Evolutionary conservation across 1,284 basidiomycete species (phyloP).

Genomic region (Sanghuangporus baumii): DNA sequence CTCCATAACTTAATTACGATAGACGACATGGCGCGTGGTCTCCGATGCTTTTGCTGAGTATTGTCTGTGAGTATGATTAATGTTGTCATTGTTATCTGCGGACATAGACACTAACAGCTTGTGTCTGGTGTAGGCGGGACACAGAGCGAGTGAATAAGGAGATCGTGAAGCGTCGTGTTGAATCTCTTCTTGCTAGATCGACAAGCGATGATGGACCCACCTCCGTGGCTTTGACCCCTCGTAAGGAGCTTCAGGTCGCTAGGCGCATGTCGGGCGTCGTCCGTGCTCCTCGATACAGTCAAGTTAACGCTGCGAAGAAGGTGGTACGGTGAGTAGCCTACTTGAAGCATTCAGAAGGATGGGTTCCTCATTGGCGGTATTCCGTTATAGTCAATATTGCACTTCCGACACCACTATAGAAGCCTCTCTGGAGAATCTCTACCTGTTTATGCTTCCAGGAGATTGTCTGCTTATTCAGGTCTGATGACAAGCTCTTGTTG

Average conservation of each 20-base stretch:
- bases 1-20: background rate
- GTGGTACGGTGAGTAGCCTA: background rate
- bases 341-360: too few relatives aligned
- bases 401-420: background rate
- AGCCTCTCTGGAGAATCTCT: constrained; percentile 9
- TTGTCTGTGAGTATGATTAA: constrained; percentile 6
- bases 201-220: background rate
- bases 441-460: constrained; percentile 12
- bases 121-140: background rate
- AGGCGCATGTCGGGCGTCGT: background rate
- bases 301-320: background rate
- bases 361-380: background rate
- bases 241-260: constrained; percentile 1
- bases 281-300: background rate
- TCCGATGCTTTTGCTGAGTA: constrained; percentile 7
- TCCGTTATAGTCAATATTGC: constrained; percentile 3
- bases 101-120: background rate
- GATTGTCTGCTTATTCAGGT: constrained; percentile 13
- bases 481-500: background rate
- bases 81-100: background rate
- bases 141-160: constrained; percentile 5
- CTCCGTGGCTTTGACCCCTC: background rate
- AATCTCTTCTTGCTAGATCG: constrained; percentile 1
- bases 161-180: constrained; percentile 2
- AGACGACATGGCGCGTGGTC: constrained; percentile 7